A percentile compares a stretch with the other conserved stretches of the same genome.
Evolutionary conservation across 495 filamentous ascomycete genomes (phyloP).

Genomic region (Lophiotrema nucula): DNA sequence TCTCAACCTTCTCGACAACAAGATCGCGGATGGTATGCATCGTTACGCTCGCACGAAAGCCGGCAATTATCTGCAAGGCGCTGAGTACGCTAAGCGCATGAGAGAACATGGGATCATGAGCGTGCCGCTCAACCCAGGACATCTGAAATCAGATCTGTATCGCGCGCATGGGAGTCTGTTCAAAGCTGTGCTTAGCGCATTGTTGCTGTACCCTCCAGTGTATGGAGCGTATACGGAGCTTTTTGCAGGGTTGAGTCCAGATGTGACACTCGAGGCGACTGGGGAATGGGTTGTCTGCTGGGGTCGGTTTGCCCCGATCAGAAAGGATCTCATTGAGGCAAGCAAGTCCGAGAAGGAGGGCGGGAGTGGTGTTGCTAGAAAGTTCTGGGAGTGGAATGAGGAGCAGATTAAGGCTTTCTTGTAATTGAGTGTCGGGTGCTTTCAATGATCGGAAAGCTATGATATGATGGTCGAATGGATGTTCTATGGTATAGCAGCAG

Average conservation of each 20-base stretch:
- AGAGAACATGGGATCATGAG: slow-evolving; percentile 38
- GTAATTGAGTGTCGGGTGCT: no score
- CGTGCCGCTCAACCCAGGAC: no score
- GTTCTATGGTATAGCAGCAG: no score
- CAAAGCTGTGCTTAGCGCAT: no score
- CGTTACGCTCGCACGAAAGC: slow-evolving; percentile 48
- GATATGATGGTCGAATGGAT: no score
- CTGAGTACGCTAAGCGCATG: slow-evolving; percentile 40
- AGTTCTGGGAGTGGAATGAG: slow-evolving; percentile 43
- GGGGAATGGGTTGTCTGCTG: slow-evolving; percentile 31
- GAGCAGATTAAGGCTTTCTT: slow-evolving; percentile 31
- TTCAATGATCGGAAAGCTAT: no score
- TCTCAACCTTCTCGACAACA: slow-evolving; percentile 2
- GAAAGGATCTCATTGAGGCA: slow-evolving; percentile 1
- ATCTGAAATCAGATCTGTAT: no score
- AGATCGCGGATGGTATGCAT: neutral
- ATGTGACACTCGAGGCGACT: slow-evolving; percentile 10
- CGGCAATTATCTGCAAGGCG: slow-evolving; percentile 43
- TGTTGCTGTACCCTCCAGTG: neutral
- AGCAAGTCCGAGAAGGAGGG: slow-evolving; percentile 21
- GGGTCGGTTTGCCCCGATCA: slow-evolving; percentile 22
- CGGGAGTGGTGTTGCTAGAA: slow-evolving; percentile 34
- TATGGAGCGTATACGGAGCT: neutral
- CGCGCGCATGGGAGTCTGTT: no score
- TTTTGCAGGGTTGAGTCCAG: neutral